Percentiles rank a stretch among this genome's conserved stretches.
Evolutionary conservation across 2,329 filamentous ascomycete species (phyloP).

Genomic region (Celoporthe dispersa): DNA sequence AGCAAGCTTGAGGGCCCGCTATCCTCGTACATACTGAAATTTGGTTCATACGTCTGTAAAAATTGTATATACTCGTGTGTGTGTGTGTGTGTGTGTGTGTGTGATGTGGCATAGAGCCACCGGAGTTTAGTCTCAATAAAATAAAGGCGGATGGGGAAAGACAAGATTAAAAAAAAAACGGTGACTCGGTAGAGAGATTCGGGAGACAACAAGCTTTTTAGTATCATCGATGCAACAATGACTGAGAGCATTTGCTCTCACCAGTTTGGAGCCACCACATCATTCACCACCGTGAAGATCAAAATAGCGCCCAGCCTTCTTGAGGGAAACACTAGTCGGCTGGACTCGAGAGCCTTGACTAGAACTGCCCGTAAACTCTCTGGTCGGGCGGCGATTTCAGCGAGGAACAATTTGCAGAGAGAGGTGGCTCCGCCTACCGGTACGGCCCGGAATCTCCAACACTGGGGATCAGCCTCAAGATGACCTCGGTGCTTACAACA

Average conservation of each 20-base stretch:
- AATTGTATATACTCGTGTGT: constrained; percentile 18
- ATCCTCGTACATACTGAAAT: neutral
- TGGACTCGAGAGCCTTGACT: neutral
- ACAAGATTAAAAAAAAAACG: neutral
- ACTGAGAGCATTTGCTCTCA: neutral
- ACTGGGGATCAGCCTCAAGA: constrained; percentile 2
- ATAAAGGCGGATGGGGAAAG: neutral
- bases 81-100: neutral
- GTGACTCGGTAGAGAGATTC: neutral
- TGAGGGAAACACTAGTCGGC: neutral
- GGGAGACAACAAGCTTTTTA: neutral
- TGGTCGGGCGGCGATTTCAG: neutral
- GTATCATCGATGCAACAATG: neutral
- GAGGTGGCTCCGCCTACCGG: neutral
- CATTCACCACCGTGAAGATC: neutral
- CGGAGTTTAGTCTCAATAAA: constrained; percentile 19
- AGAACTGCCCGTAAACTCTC: neutral
- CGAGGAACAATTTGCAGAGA: neutral
- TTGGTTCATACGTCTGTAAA: neutral
- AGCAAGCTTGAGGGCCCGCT: neutral
- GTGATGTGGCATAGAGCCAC: constrained; percentile 1
- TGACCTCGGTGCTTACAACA: neutral
- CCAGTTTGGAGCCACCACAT: neutral
- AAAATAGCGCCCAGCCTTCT: neutral
- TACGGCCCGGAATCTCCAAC: neutral